Percentiles rank a stretch among this genome's conserved stretches.
phyloP scores from a whole-genome alignment of 495 filamentous ascomycete genomes.

The Aspergillus wentii region DNA sequence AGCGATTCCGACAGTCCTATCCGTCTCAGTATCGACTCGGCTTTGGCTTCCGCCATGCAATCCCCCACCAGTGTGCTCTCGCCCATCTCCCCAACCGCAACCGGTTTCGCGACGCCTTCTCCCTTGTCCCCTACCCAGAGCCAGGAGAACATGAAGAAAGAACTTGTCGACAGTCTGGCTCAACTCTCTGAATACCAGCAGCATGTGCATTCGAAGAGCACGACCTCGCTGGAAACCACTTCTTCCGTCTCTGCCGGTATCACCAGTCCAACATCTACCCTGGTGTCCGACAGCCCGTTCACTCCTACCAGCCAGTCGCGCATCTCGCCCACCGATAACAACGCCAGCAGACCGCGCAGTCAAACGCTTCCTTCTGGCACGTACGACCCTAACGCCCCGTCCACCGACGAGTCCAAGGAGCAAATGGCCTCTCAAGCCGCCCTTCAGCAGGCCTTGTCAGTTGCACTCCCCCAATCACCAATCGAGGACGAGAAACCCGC shows the following conservation, averaged over 20 bases:
- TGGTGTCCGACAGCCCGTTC: constrained; percentile 72
- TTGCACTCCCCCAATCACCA: constrained; percentile 67
- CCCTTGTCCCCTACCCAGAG: constrained; percentile 63
- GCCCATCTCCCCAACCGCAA: constrained; percentile 64
- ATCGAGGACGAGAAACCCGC: constrained; percentile 47
- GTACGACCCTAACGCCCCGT: constrained; percentile 66
- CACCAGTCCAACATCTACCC: constrained; percentile 80
- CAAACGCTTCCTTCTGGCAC: constrained; percentile 80
- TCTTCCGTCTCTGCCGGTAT: constrained; percentile 69
- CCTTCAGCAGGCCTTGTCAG: constrained; percentile 46
- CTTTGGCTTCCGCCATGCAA: constrained; percentile 52
- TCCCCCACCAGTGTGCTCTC: constrained; percentile 67
- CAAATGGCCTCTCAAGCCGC: constrained; percentile 59
- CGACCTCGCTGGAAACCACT: constrained; percentile 52
- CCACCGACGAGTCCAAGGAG: constrained; percentile 57
- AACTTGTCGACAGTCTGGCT: constrained; percentile 44
- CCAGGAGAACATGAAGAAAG: constrained; percentile 58
- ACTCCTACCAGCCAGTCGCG: constrained; percentile 61
- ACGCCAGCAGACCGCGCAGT: constrained; percentile 72
- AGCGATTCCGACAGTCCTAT: constrained; percentile 44
- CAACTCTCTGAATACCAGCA: constrained; percentile 49
- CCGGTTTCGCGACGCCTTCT: constrained; percentile 56
- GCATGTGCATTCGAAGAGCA: constrained; percentile 54
- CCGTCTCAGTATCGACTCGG: constrained; percentile 43
- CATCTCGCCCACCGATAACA: constrained; percentile 48